These are phyloP conservation scores for Gonapodya sp. DNA, from an alignment of 192 early-diverging fungal genomes.

Conservation along the genomic window DNA sequence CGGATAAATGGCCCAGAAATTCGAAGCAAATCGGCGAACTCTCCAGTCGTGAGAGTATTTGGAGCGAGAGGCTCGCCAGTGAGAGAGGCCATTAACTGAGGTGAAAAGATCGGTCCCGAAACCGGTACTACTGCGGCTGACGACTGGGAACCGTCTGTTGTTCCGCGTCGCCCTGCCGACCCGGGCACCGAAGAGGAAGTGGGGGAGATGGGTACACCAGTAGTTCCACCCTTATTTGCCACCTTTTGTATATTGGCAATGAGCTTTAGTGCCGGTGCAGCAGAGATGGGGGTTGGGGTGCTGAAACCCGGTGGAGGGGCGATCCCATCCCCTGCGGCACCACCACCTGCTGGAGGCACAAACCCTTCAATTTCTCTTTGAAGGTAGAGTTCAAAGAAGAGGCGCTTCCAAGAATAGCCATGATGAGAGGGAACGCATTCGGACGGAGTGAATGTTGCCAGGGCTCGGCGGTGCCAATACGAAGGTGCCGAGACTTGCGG, in stretches of 20 bases:
- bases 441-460: neutral
- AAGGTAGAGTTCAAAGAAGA: neutral
- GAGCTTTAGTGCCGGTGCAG: neutral
- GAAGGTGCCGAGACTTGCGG: neutral
- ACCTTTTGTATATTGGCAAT: neutral
- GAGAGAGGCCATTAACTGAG: neutral
- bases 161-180: neutral
- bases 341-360: neutral
- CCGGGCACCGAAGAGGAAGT: neutral
- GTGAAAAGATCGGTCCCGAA: neutral
- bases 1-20: neutral
- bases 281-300: neutral
- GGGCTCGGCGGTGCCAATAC: neutral
- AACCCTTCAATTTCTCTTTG: neutral
- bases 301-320: neutral
- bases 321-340: neutral
- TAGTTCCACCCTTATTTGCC: neutral
- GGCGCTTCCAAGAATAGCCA: neutral
- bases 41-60: neutral
- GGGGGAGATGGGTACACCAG: too few species aligned
- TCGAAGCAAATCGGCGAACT: neutral
- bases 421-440: neutral
- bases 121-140: neutral
- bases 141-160: neutral
- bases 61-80: neutral